These are phyloP conservation scores for Silybum marianum DNA, from an alignment of 129 eudicot species.

Conservation along the genomic window DNA sequence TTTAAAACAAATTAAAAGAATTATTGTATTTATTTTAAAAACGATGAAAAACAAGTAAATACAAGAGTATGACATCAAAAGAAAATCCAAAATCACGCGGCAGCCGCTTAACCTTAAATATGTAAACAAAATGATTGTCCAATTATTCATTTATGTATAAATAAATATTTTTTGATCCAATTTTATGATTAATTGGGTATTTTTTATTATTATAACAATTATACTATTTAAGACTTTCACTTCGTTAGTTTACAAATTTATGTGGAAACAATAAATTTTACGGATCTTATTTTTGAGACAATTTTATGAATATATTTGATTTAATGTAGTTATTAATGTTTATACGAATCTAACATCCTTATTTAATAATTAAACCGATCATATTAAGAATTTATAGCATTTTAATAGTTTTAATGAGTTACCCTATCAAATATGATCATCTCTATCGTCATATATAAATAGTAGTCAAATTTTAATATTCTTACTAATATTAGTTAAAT, in stretches of 20 bases:
- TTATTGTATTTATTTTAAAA: not conserved
- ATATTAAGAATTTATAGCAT: too few relatives aligned
- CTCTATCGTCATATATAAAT: not conserved
- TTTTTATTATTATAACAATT: not conserved
- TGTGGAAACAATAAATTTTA: too few relatives aligned
- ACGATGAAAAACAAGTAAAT: not conserved
- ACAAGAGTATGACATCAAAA: conserved; percentile 17
- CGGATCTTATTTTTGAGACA: too few relatives aligned
- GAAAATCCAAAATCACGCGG: conserved; percentile 31
- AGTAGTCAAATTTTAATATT: not conserved
- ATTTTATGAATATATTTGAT: too few relatives aligned
- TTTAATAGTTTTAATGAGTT: too few relatives aligned
- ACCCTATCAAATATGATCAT: too few relatives aligned
- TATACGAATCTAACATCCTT: too few relatives aligned
- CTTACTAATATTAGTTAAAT: not conserved
- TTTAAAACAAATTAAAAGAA: not conserved
- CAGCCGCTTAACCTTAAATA: conserved; percentile 30
- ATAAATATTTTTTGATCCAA: not conserved
- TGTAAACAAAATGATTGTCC: conserved; percentile 34
- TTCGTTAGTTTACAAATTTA: too few relatives aligned
- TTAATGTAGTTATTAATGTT: too few relatives aligned
- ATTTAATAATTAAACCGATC: too few relatives aligned
- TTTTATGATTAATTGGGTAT: not conserved
- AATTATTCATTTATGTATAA: conserved; percentile 4
- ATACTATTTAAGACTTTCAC: too few relatives aligned